phyloP scores from a whole-genome alignment of 805 yeast species.

The Starmerella apicola region DNA sequence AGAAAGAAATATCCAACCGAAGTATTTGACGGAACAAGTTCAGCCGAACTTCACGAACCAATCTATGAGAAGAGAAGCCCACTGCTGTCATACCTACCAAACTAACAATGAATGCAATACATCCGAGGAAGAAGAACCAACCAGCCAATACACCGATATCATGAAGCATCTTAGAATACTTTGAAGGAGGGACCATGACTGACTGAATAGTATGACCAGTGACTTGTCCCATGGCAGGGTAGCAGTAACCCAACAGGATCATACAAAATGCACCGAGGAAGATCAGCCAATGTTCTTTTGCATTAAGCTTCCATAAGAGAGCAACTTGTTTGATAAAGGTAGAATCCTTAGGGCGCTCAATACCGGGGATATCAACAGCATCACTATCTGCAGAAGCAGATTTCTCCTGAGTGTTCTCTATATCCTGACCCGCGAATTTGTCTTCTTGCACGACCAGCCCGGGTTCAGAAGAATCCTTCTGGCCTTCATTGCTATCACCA shows the following conservation, averaged over 20 bases:
- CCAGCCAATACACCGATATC: conserved; percentile 27
- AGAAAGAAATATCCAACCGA: conserved; percentile 30
- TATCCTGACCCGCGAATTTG: conserved; percentile 8
- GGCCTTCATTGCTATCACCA: background rate
- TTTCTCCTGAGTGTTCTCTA: background rate
- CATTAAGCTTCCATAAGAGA: conserved; percentile 22
- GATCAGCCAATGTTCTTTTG: conserved; percentile 21
- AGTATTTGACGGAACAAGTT: conserved; percentile 26
- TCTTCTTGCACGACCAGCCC: conserved; percentile 18
- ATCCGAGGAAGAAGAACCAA: conserved; percentile 29
- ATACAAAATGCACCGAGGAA: conserved; percentile 23
- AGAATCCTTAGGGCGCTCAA: conserved; percentile 10
- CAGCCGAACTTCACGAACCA: conserved; percentile 28
- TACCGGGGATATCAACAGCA: conserved; percentile 17
- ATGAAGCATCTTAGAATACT: conserved; percentile 27
- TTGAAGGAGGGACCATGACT: conserved; percentile 26
- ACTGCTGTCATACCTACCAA: conserved; percentile 20
- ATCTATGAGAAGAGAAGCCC: conserved; percentile 24
- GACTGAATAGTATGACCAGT: conserved; percentile 29
- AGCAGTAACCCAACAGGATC: conserved; percentile 28
- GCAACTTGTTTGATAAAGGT: conserved; percentile 5
- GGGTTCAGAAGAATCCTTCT: background rate
- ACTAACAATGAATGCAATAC: conserved; percentile 22
- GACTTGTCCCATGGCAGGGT: conserved; percentile 29
- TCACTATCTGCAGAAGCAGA: background rate